Base-by-base conservation (phyloP, 345 rosid species). In the Chamaenerion angustifolium region DNA sequence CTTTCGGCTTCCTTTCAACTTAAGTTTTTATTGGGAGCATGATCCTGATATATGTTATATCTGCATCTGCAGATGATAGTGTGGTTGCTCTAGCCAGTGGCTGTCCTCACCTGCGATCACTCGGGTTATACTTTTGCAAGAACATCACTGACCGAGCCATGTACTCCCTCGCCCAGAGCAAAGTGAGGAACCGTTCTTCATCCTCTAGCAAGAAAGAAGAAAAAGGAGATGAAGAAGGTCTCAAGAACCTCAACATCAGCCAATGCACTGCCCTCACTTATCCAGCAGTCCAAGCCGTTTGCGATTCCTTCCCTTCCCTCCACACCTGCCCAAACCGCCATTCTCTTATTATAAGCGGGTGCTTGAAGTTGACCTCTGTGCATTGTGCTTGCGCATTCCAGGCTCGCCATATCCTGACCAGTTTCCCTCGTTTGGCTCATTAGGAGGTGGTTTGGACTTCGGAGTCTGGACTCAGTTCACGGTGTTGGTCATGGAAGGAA, bases 251-350 rank as follows among this genome's bases (percentile, higher is more conserved):
- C 13, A 92, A 92, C 68, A 88, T 92, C 52, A 92, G 99, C 67
- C 99, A 92, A 67, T 88, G 99, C 75, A 92, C 96, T 0, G 88
- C 94, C 2, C 82, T 92, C 2, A 92, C 96, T 0, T 96, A 96
- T 21, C 67, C 85, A 3, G 96, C 99, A 0, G 95, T 88, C 57
- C 99, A 92, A 76, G 82, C 88, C 2, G 70, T 92, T 6, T 92
- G 99, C 8, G 99, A 88, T 61, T 79, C 88, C 0, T 88, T 88
- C 52, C 99, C 99, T 0, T 88, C 90, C 2, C 94, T 92, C 54
- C 99, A 88, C 75, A 88, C 99, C 8, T 92, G 99, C 66, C 84
- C 88, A 0, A 90, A 95, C 14, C 77, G 84, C 72, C 99, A 92
- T 68, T 84, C 99, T 13, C 92, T 92, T 13, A 95, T 84, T 31